Conservation (phyloP, 192 early-diverging fungal species). For the Cetraspora pellucida region DNA sequence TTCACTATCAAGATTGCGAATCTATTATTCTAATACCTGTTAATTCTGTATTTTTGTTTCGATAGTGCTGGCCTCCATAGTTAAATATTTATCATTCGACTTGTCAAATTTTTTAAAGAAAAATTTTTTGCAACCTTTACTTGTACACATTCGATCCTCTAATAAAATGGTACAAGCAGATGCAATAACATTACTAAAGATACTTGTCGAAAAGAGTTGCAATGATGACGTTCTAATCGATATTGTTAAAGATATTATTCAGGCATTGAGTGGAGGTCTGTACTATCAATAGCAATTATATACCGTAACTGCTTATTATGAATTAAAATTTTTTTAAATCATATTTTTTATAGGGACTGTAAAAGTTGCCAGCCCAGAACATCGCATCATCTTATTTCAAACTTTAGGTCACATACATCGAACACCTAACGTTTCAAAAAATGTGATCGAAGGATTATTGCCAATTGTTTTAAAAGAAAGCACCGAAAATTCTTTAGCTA, state of each 20-base stretch:
- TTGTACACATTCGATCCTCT: slow-evolving; percentile 68
- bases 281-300: too few species aligned
- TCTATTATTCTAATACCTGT: not conserved
- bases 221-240: slow-evolving; percentile 56
- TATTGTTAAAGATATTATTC: slow-evolving; percentile 64
- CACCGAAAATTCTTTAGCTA: slow-evolving; percentile 66
- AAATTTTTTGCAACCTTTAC: slow-evolving; percentile 65
- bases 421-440: slow-evolving; percentile 38
- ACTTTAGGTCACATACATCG: slow-evolving; percentile 48
- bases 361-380: slow-evolving; percentile 64
- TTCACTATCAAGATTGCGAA: not conserved
- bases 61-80: slow-evolving; percentile 55
- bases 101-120: slow-evolving; percentile 58
- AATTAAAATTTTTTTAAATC: slow-evolving; percentile 36
- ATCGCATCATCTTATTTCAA: slow-evolving; percentile 65
- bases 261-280: slow-evolving; percentile 39
- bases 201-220: slow-evolving; percentile 50
- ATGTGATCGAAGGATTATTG: slow-evolving; percentile 62
- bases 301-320: not conserved
- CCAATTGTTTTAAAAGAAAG: slow-evolving; percentile 78
- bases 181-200: slow-evolving; percentile 62
- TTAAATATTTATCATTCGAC: slow-evolving; percentile 63
- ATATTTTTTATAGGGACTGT: slow-evolving; percentile 37
- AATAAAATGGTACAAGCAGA: slow-evolving; percentile 59
- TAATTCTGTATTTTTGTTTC: slow-evolving; percentile 21